These are phyloP conservation scores for Geotrichum reessii DNA, from an alignment of 1,139 yeast genomes.

Conservation along the genomic window DNA sequence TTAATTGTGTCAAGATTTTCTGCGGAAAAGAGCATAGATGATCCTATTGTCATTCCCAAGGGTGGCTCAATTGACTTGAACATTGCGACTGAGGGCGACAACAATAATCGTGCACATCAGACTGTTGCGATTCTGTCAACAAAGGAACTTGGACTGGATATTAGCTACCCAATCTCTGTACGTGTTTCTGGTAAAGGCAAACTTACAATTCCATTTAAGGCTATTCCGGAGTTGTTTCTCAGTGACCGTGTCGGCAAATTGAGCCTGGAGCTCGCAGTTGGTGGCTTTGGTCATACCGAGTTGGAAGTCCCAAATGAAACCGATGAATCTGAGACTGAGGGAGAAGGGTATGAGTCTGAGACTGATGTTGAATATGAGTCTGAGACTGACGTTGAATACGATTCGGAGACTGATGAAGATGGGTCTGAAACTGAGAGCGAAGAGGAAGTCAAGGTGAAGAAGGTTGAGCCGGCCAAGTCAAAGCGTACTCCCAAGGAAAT, in stretches of 20 bases:
- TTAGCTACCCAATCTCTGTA: constrained; percentile 27
- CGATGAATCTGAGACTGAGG: background rate
- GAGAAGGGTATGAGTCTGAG: constrained; percentile 1
- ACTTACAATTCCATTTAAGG: constrained; percentile 28
- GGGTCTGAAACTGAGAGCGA: constrained; percentile 2
- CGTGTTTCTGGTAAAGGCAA: constrained; percentile 30
- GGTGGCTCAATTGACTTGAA: constrained; percentile 23
- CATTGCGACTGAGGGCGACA: constrained; percentile 24
- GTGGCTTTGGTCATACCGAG: constrained; percentile 14
- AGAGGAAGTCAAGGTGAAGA: constrained; percentile 2
- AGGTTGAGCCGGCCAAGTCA: background rate
- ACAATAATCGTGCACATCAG: constrained; percentile 28
- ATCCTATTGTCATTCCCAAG: constrained; percentile 12
- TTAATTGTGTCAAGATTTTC: background rate
- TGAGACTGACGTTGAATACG: background rate
- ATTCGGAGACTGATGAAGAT: no score
- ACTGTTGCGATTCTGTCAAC: constrained; percentile 27
- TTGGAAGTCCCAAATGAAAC: constrained; percentile 1
- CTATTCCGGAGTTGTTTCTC: constrained; percentile 29
- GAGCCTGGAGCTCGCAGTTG: constrained; percentile 16
- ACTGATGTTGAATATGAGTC: background rate
- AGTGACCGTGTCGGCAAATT: constrained; percentile 14
- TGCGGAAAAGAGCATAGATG: constrained; percentile 13
- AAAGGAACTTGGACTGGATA: constrained; percentile 25
- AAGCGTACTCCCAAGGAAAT: background rate